Conservation (phyloP, 805 yeast genomes). For the Naumovozyma dairenensis region DNA sequence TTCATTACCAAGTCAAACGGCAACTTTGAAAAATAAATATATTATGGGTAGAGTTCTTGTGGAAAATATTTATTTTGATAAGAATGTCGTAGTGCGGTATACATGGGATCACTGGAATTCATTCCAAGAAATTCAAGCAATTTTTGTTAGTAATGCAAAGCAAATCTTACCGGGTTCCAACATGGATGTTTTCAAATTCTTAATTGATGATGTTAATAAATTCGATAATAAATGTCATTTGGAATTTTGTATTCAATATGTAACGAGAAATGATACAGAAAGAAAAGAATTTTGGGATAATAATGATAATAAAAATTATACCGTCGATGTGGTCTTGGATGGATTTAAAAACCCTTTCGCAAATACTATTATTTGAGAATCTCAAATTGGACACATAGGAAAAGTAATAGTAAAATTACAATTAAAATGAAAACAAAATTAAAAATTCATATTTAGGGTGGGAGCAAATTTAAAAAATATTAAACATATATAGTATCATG, state of each 20-base stretch:
- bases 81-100: slow-evolving; percentile 63
- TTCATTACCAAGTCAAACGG: background rate
- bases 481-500: too few species aligned
- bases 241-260: slow-evolving; percentile 25
- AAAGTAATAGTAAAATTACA: background rate
- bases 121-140: slow-evolving; percentile 27
- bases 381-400: background rate
- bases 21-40: slow-evolving; percentile 12
- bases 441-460: too few species aligned
- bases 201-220: slow-evolving; percentile 17
- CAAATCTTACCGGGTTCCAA: slow-evolving; percentile 23
- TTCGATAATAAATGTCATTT: slow-evolving; percentile 10
- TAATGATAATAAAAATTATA: slow-evolving; percentile 23
- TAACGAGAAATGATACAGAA: slow-evolving; percentile 14
- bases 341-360: slow-evolving; percentile 21
- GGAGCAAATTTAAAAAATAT: too few species aligned
- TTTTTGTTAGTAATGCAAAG: slow-evolving; percentile 24
- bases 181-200: slow-evolving; percentile 26
- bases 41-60: slow-evolving; percentile 73
- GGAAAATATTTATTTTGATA: slow-evolving; percentile 59
- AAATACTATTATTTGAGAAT: background rate
- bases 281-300: slow-evolving; percentile 27
- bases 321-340: slow-evolving; percentile 16
- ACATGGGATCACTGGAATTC: slow-evolving; percentile 76
- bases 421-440: background rate